Evolutionary conservation across 495 filamentous ascomycete genomes (phyloP), one percentile per base, ranked within the genome.

Genomic region (Haplographium delicatum): DNA sequence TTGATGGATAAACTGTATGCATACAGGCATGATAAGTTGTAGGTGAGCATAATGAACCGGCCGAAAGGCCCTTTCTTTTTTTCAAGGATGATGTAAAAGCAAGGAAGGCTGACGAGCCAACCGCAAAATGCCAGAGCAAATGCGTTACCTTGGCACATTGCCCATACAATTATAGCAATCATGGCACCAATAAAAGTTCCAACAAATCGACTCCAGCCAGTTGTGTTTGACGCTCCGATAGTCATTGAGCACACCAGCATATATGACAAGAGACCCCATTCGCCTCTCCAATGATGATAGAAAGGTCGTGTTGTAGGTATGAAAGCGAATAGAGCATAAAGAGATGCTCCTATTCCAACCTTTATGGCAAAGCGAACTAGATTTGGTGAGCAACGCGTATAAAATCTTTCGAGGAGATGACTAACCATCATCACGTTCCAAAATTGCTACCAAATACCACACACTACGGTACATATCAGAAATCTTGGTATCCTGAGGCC

Each of bases 211-310:
- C 88, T 76, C 67, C 76, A 81, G 3, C 89, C 89, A 4, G 91
- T 95, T 16, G 90, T 95, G 59, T 97, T 98, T 11, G 89, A 87
- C 16, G 91, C 87, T 8, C 93, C 93, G 33, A 96, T 89, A 0
- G 91, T 97, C 91, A 96, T 96, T 5, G 87, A 86, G 64, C 91
- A 96, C 15, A 98, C 93, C 46, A 97, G 78, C 93, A 98, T 98
- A 69, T 95, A 98, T 0, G 91, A 96, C 30, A 97, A 64, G 1
- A 97, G 72, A 10, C 91, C 93, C 93, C 93, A 98, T 75, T 98
- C 93, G 1, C 91, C 93, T 57, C 91, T 74, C 90, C 91, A 98
- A 56, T 85, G 86, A 18, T 78, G 74, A 60, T 96, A 98, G 37
- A 84, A 72, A 0, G 89, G 86, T 47, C 88, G 74, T 11, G 86